Evolutionary conservation across 1,284 basidiomycete genomes (phyloP), one percentile per base, ranked within the genome.

Genomic region (Cryptococcus jaspeensis): DNA sequence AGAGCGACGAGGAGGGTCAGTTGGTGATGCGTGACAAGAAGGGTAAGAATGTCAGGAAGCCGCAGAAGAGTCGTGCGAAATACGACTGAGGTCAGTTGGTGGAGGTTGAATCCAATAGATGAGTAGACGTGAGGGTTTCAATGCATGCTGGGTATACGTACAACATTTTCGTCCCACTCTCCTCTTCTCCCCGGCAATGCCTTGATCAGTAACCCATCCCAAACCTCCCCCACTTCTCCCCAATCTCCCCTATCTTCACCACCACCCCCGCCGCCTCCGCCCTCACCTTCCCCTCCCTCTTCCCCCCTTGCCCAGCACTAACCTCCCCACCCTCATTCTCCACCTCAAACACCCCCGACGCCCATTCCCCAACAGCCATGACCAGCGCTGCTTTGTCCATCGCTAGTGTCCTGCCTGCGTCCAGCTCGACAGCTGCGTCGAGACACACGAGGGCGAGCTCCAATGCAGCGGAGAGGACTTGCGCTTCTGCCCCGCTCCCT

Each of bases 361-460:
- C 90, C 92, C 92, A 96, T 69, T 92, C 89, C 9, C 86, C 85
- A 0, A 83, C 77, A 0, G 86, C 87, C 18, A 89, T 74, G n/a
- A 95, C 69, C 20, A 93, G 76, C 22, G 82, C 77, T 0, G 87
- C 83, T 65, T 89, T 84, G 50, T 92, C 89, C 38, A 88, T 78
- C n/a, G 87, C 83, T 35, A 97, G 75, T 1, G 84, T 82, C 37
- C 84, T 81, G 0, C 92, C 93, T 2, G 80, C 83, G 62, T 97
- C 93, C 7, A 89, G 71, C 40, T 90, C 87, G 23, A 88, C 67
- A 45, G 84, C 85, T 0, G 84, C 85, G 67, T 94, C 89, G 11
- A 97, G 79, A 13, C 88, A 81, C 28, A 92, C 80, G 35, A 96
- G 79, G 0, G 85, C 82, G 5, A 96, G 79, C 68, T 93, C 90